Conservation (phyloP, 441 rosid species). For the Pelargonium myrrhifolium region DNA sequence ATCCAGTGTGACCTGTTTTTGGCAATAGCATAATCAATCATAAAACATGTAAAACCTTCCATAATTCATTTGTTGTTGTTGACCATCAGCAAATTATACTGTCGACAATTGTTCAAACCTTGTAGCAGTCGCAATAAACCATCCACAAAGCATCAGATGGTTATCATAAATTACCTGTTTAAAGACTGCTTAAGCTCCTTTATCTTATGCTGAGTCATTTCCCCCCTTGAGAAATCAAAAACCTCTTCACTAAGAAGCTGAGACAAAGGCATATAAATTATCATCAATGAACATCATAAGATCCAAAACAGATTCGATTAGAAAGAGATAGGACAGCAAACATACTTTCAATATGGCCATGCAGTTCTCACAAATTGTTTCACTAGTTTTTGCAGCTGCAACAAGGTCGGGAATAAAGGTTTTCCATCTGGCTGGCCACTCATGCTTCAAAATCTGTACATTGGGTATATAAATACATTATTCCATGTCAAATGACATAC, state of each 20-base stretch:
- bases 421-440: conserved; percentile 98
- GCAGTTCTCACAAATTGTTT: conserved; percentile 99
- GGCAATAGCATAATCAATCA: background rate
- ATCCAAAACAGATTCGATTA: background rate
- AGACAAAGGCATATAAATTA: background rate
- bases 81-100: no score
- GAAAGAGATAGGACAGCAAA: background rate
- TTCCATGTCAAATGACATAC: background rate
- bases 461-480: conserved; percentile 2
- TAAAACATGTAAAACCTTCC: background rate
- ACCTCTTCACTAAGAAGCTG: background rate
- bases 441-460: conserved; percentile 94
- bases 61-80: background rate
- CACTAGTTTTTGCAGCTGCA: conserved; percentile 98
- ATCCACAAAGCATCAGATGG: background rate
- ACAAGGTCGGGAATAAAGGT: conserved; percentile 99
- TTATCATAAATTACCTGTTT: background rate
- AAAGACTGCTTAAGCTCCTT: background rate
- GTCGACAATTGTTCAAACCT: background rate
- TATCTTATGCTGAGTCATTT: conserved; percentile 1
- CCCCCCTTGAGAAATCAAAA: background rate
- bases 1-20: background rate
- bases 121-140: background rate
- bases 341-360: conserved; percentile 94
- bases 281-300: background rate